Conservation (phyloP, 306 rosid genomes). For the Gastrolobium villosum region DNA sequence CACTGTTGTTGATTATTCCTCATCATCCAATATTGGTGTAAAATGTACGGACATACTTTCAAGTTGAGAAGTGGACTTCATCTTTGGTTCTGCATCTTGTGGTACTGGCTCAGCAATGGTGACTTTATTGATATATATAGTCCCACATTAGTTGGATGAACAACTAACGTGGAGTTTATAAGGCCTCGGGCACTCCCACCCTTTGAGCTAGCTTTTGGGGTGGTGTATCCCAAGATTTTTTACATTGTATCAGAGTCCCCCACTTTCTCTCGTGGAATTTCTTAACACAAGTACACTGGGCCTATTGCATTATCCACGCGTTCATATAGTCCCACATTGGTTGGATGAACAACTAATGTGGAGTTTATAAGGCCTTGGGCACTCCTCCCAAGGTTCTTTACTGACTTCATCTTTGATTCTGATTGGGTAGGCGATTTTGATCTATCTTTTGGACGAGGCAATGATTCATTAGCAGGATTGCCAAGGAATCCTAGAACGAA, state of each 20-base stretch:
- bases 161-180: too few species aligned
- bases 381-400: conserved; percentile 51
- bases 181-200: too few species aligned
- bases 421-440: conserved; percentile 49
- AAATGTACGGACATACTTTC: conserved; percentile 34
- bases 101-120: not conserved
- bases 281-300: too few species aligned
- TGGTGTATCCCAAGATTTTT: too few species aligned
- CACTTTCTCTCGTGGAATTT: too few species aligned
- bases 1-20: conserved; percentile 29
- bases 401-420: conserved; percentile 37
- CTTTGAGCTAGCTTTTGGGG: too few species aligned
- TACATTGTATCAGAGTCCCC: too few species aligned
- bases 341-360: too few species aligned
- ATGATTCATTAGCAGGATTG: conserved; percentile 45
- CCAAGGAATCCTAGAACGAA: conserved; percentile 79
- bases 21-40: conserved; percentile 7
- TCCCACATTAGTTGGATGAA: too few species aligned
- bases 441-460: conserved; percentile 31
- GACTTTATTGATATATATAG: conserved; percentile 30
- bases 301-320: too few species aligned
- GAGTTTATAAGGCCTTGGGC: conserved; percentile 47
- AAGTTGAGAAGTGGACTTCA: conserved; percentile 48
- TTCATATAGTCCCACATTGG: too few species aligned
- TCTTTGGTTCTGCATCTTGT: conserved; percentile 45